A percentile compares a stretch with the other conserved stretches of the same genome.
These are phyloP conservation scores for Poa annua DNA, from an alignment of 176 grass and related monocot species.

Conservation along the genomic window DNA sequence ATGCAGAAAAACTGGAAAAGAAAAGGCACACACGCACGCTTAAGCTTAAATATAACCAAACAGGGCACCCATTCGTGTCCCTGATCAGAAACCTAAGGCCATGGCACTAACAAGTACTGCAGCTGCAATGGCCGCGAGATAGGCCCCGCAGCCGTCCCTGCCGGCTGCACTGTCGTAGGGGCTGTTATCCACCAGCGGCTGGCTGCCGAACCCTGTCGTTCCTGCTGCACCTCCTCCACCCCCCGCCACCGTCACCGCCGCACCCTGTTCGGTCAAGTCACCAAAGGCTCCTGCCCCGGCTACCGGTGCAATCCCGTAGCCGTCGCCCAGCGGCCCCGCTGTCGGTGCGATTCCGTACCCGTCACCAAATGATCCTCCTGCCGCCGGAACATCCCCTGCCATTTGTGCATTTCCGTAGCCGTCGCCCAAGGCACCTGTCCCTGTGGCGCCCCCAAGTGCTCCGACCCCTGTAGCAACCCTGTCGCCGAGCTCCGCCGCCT, in stretches of 20 bases:
- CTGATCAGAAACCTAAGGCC: conserved; percentile 1
- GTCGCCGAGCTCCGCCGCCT: background rate
- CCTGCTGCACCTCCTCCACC: background rate
- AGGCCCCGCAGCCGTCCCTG: conserved; percentile 1
- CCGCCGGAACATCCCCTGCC: background rate
- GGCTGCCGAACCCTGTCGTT: conserved; percentile 48
- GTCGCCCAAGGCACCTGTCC: background rate
- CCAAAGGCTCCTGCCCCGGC: conserved; percentile 1
- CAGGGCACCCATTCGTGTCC: background rate
- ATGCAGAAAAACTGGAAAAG: background rate
- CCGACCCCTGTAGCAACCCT: too few species aligned
- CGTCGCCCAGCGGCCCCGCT: background rate
- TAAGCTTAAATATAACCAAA: background rate
- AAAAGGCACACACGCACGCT: background rate
- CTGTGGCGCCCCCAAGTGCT: too few species aligned
- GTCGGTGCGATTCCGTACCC: conserved; percentile 9
- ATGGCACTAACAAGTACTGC: conserved; percentile 19
- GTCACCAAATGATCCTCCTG: background rate
- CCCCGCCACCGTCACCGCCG: conserved; percentile 17
- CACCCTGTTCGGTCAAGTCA: background rate
- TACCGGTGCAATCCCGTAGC: conserved; percentile 18
- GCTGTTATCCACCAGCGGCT: conserved; percentile 80
- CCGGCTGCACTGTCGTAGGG: conserved; percentile 70
- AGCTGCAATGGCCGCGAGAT: conserved; percentile 6
- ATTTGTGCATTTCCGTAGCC: background rate